Base-by-base conservation (phyloP, 1,139 yeast species). In the Pichia sp. region DNA sequence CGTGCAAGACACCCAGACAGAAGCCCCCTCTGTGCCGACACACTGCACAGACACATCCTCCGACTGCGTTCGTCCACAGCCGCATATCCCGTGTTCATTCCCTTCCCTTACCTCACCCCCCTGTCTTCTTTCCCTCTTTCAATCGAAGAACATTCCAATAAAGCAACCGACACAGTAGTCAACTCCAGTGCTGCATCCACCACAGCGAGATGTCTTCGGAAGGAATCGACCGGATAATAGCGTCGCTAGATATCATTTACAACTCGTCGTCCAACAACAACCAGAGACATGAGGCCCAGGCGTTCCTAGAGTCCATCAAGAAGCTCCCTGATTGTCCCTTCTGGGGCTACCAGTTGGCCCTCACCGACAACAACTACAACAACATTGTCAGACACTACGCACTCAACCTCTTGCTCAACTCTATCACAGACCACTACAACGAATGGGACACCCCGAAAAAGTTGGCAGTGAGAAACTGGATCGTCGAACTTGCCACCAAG, bases 361-460 rank as follows among this genome's bases (percentile, higher is more conserved):
- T 80, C 41, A 80, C 80, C 48, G 84, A 84, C 60, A 80, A 81
- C 63, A 52, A 83, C 50, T 77, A 80, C 55, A 80, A 83, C 63
- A 81, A 79, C 61, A 84, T 88, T 41, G 91, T 92, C 20, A 82
- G 97, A 59, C 97, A 95, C 69, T 95, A 83, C 68, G 99, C 99
- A 0, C 75, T 93, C 52, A 85, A 93, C 27, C 72, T 95, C 57
- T 73, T 93, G 46, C 91, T 90, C 61, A 76, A 84, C 63, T 82
- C 96, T 24, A 84, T 92, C 57, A 75, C 78, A 42, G 55, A 62
- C 67, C 73, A 63, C 65, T 86, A 76, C 81, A 69, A 71, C 66
- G 73, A 64, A 52, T 86, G 75, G 76, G 86, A 87, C 66, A 69
- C 79, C 14, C 77, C 80, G n/a, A 86, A 84, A 64, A 75, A 81